Base-by-base conservation (phyloP, 441 rosid genomes). In the Mallotus japonicus region DNA sequence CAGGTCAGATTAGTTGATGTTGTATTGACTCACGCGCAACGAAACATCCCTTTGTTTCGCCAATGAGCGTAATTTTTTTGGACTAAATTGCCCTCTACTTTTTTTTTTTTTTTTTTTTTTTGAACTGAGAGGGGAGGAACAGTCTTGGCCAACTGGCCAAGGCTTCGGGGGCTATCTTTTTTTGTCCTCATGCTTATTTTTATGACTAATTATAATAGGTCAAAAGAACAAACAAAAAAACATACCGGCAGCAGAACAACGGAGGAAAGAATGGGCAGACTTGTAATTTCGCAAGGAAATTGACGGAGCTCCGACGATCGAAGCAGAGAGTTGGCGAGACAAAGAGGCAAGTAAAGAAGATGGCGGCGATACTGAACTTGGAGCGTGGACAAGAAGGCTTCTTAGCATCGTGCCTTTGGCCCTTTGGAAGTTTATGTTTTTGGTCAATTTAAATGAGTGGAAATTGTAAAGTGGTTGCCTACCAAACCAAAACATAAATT, bases 241-340 rank as follows among this genome's bases (percentile, higher is more conserved):
- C 37, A n/a, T 5, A 37, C 75, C 75, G 51, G 40, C 65, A 6
- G 32, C 73, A 1, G 79, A 8, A 62, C 82, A 47, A 73, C 22
- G 73, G 51, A 55, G 76, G 51, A 65, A 65, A 16, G 49, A 40
- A 47, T 54, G 67, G 56, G 70, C 60, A 44, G 61, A 65, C 34
- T 40, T 19, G 81, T 34, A 49, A 78, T 24, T 78, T 13, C 19
- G 65, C 0, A 54, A 66, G 67, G 24, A 70, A 64, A 12, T 32
- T 8, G 16, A 24, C 11, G 64, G 63, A 4, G 19, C 40, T 44
- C n/a, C 22, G 14, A 63, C 28, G 73, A 75, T 55, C 67, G 65
- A 55, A 76, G 34, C 22, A 53, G 73, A 5, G 46, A n/a, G 46
- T 44, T 7, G 40, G 40, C 40, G 40, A 34, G 5, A 34, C 40